phyloP scores from a whole-genome alignment of 768 basidiomycete genomes.

The Podaxis sp. region DNA sequence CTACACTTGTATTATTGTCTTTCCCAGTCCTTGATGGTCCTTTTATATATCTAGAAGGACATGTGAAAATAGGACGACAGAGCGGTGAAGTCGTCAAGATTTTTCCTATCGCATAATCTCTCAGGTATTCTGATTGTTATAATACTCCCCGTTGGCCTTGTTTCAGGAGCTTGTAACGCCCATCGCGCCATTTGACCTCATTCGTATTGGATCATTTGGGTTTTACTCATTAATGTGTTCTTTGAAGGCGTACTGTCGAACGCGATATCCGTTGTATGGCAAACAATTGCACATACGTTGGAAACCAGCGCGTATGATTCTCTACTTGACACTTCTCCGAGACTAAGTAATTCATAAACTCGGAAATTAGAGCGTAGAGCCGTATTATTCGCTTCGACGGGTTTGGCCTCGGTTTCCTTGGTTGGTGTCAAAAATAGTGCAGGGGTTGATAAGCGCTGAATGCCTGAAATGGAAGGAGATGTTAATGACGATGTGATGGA shows the following conservation, averaged over 20 bases:
- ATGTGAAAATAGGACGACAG: too few species aligned
- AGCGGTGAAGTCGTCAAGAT: too few species aligned
- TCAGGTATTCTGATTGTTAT: background rate
- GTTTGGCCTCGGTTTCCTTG: background rate
- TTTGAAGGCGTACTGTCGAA: background rate
- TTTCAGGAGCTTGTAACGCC: background rate
- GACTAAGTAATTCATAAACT: too few species aligned
- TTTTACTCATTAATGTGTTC: background rate
- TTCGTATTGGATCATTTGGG: background rate
- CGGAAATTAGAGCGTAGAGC: background rate
- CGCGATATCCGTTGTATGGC: background rate
- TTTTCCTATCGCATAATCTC: background rate
- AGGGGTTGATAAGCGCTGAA: background rate
- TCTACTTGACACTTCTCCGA: too few species aligned
- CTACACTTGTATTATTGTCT: too few species aligned
- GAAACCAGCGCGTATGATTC: too few species aligned
- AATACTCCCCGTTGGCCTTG: background rate
- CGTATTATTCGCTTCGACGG: background rate
- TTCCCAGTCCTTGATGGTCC: too few species aligned
- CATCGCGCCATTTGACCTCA: background rate
- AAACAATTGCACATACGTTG: too few species aligned
- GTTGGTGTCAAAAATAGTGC: background rate
- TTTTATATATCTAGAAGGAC: too few species aligned
- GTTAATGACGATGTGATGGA: background rate
- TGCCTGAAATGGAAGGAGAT: slow-evolving; percentile 6